Base-by-base conservation (phyloP, 192 early-diverging fungal species). In the Rhizoclosmatium sp. region DNA sequence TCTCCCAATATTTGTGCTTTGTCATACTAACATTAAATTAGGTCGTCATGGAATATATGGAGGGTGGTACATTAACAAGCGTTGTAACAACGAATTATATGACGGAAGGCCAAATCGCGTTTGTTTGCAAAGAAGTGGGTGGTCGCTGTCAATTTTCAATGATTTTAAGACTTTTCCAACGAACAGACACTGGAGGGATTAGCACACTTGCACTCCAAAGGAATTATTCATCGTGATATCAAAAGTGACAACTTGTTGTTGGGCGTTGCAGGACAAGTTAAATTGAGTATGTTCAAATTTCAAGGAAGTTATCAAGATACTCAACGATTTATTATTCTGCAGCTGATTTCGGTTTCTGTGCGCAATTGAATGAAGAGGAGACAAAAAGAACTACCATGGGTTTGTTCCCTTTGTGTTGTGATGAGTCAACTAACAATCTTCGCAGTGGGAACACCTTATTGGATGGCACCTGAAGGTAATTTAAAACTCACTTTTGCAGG, bases 281-380 rank as follows among this genome's bases (percentile, higher is more conserved):
- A 97, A 82, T 87, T 86, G 62, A 92, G 80, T 82, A 68, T 47
- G 78, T 82, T 23, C 23, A 12, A 4, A 10, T 71, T 70, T 40
- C 3, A 41, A 19, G 16, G 56, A 14, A 64, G 21, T 69, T 23
- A 19, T 19, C 3, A 47, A 49, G 40, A 45, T 66, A 56, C 4
- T 44, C 85, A 31, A 62, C 68, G 49, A 80, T n/a, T 46, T 47
- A 79, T 47, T 61, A 21, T 21, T 72, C n/a, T 12, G 16, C 91
- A 87, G 95, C 92, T 75, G 96, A 98, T 80, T 98, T 98, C 84
- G 96, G 96, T 10, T 97, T 96, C 86, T 97, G 94, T 80, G 97
- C 96, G 5, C 93, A 95, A 85, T 85, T 97, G 44, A 93, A 93
- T 1, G 95, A 94, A 71, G 90, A 89, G 73, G 89, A 92, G 81